Conservation (phyloP, 805 yeast genomes). For the Nematodospora valgi region DNA sequence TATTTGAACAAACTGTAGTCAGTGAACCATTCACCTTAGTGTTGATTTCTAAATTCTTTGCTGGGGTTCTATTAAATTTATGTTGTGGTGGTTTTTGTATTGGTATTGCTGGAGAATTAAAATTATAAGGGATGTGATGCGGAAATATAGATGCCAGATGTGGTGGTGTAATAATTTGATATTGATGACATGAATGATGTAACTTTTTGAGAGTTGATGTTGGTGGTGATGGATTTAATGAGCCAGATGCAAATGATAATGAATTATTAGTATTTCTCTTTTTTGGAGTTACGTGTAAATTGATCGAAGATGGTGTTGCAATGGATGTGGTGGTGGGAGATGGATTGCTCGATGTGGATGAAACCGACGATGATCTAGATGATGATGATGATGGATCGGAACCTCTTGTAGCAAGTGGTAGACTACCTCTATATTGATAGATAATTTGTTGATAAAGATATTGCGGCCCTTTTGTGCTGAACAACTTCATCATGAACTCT, state of each 20-base stretch:
- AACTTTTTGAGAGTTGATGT: background rate
- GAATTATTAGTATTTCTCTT: background rate
- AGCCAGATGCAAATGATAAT: background rate
- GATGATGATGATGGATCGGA: background rate
- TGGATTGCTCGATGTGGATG: slow-evolving; percentile 1
- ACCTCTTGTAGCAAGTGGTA: slow-evolving; percentile 6
- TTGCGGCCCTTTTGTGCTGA: slow-evolving; percentile 28
- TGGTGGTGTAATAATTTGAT: slow-evolving; percentile 6
- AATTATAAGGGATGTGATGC: slow-evolving; percentile 1
- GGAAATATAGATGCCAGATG: background rate
- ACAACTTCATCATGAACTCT: slow-evolving; percentile 24
- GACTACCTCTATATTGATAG: slow-evolving; percentile 11
- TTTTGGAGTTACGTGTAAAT: slow-evolving; percentile 2
- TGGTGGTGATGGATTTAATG: background rate
- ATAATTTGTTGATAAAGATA: slow-evolving; percentile 20
- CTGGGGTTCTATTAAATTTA: background rate
- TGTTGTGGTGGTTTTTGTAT: background rate
- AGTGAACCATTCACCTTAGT: slow-evolving; percentile 2
- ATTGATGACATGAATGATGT: background rate
- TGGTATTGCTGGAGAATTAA: slow-evolving; percentile 1
- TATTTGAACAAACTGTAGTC: slow-evolving; percentile 1
- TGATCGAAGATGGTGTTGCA: slow-evolving; percentile 7
- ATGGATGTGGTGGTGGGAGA: slow-evolving; percentile 4
- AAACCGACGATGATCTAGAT: slow-evolving; percentile 1
- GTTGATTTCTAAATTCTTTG: background rate